Evolutionary conservation across 2,329 filamentous ascomycete genomes (phyloP), one percentile per base, ranked within the genome.

Genomic region (Raffaelea albimanens): DNA sequence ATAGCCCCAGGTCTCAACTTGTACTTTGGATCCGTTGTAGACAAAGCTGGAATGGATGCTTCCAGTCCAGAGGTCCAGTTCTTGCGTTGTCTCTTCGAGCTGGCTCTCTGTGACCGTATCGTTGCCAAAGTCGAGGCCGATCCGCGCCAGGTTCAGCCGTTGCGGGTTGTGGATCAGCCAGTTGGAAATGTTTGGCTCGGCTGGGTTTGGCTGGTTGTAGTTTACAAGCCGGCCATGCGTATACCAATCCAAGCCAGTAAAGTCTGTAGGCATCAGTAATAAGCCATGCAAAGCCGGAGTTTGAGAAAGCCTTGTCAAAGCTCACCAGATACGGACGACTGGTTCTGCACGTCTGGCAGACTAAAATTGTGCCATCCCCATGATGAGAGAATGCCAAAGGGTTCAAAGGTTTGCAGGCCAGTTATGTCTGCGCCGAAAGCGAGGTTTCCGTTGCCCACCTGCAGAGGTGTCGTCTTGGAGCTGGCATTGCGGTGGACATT

Each of bases 361-460:
- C 67, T 69, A 50, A 71, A 71, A 44, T 71, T 72, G 57, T 73
- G 69, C 70, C 70, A 73, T 7, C 68, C 69, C 70, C 68, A 72
- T 2, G 64, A 67, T 2, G 69, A 71, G 61, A 72, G 63, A 3
- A 63, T 70, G n/a, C 62, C 67, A 50, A 68, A 73, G 1, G 68
- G 67, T 22, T 62, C 63, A 52, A 72, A 72, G 2, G 67, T 70
- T 52, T 71, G 67, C 44, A 73, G 57, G 7, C 70, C 70, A 1
- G 69, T 73, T 3, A 70, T 59, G 52, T 73, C 70, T 13, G 65
- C 68, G 5, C 66, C 67, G 47, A 72, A 72, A 4, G 69, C 70
- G 50, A 72, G 70, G 55, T 73, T 70, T 16, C 70, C 69, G 52
- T 72, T 72, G 25, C 69, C 70, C 3, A 73, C 69, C 52, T 72